Base-by-base conservation (phyloP, 1,284 basidiomycete species). In the Marasmius sp. region DNA sequence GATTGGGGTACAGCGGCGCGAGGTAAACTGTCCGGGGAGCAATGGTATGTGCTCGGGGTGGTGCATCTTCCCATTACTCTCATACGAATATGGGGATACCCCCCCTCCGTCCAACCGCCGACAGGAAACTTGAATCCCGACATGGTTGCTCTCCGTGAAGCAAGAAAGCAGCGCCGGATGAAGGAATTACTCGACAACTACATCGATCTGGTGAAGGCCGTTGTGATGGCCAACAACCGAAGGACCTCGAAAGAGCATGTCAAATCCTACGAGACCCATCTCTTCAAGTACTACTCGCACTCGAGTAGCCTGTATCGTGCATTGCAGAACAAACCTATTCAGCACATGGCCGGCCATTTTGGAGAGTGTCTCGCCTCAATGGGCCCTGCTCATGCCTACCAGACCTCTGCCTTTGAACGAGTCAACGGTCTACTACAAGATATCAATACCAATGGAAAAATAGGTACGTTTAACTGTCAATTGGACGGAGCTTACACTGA, bases 21-120 rank as follows among this genome's bases (percentile, higher is more conserved):
- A 2, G 71, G 71, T 0, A 70, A 71, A 48, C 69, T 72, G 12
- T 66, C 62, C 18, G 67, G 68, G 1, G 67, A 72, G 27, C 65
- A 71, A 38, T 72, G 71, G 71, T 60, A 66, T 20, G 63, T 66
- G 8, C 60, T 68, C 12, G 65, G 66, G 48, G 64, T 66, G 1
- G 50, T 72, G 2, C 59, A 69, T 27, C 62, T 72, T 1, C 66
- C 65, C 0, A 58, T 71, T 34, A 66, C 70, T 7, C 69, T 71
- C 16, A 63, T 70, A 8, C 67, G 63, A 1, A n/a, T 67, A 4
- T 71, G 70, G 70, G 60, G 55, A 16, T n/a, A 33, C 7, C 5
- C 20, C 10, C 27, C 16, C 3, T 57, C 36, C 12, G 49, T 12
- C 33, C 10, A 5, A 27, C 27, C 27, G 27, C 27, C 27, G 27